Evolutionary conservation across 73 alveolate genomes (phyloP), one percentile per base, ranked within the genome.

Genomic region (Symbiodinium pilosum): DNA sequence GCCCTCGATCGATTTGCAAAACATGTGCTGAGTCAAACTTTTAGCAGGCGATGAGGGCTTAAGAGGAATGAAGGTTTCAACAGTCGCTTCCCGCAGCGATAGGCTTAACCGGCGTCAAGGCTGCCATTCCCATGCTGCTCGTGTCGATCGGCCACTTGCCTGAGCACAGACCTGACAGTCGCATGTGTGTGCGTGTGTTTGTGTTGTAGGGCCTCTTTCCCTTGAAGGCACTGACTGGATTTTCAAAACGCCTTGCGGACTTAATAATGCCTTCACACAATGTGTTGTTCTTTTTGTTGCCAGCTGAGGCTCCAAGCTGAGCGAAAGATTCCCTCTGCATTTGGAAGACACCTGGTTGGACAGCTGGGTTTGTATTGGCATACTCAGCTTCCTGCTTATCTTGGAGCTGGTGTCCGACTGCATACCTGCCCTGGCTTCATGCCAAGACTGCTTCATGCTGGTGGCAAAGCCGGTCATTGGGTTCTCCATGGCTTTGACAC

Each of bases 341-440:
- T 59, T 88, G 87, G 95, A 88, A 68, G 95, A 88, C 24, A 64
- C 95, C 43, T 88, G 95, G 95, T n/a, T 88, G 73, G 95, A 88
- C 38, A 88, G 95, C 51, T 68, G 87, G 87, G n/a, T 28, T 12
- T 52, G 85, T 36, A 87, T 87, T 85, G 43, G 24, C 43, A 18
- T 59, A n/a, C 47, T 88, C 24, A 16, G 73, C 42, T n/a, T 32
- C 1, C 47, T 88, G 43, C 87, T 88, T 34, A 16, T 59, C 52
- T 20, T 59, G 44, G 95, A 88, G 43, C 32, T 88, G 28, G 68
- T 88, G 73, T 84, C 95, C 9, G 95, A 88, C 44, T 88, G 95
- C 71, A 64, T 88, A 34, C 95, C 95, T 30, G 95, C 95, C 9
- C 28, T 88, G 36, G 95, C 95, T 42, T 88, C 95, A 20, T 26